phyloP scores from a whole-genome alignment of 148 eudicot genomes.

The Amaranthus hypochondriacus region DNA sequence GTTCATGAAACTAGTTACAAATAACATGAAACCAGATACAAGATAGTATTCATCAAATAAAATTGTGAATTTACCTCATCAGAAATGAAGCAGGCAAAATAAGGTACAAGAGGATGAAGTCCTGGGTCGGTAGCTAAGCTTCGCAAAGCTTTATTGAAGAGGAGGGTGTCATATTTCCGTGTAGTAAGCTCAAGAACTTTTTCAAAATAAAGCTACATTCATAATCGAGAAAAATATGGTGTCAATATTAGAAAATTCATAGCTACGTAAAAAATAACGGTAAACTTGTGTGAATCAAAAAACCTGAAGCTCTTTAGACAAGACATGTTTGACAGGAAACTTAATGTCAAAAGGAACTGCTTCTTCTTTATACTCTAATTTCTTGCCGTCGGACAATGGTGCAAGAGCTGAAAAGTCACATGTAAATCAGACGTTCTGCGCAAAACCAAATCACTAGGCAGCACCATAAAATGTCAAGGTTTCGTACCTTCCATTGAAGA shows the following conservation, averaged over 20 bases:
- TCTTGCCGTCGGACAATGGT: slow-evolving; percentile 50
- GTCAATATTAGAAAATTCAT: background rate
- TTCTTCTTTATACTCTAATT: slow-evolving; percentile 62
- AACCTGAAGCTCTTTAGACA: slow-evolving; percentile 87
- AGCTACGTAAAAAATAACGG: background rate
- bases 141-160: slow-evolving; percentile 61
- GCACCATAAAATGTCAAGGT: background rate
- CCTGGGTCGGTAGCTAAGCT: slow-evolving; percentile 83
- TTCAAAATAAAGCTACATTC: slow-evolving; percentile 74
- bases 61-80: slow-evolving; percentile 54
- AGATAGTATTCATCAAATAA: background rate
- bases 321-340: slow-evolving; percentile 62
- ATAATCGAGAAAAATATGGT: slow-evolving; percentile 18
- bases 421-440: background rate
- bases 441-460: background rate
- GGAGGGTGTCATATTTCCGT: slow-evolving; percentile 46
- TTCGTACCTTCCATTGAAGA: slow-evolving; percentile 43
- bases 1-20: too few relatives aligned
- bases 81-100: slow-evolving; percentile 62
- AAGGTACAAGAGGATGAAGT: slow-evolving; percentile 76
- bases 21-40: too few relatives aligned
- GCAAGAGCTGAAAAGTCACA: slow-evolving; percentile 35
- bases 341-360: slow-evolving; percentile 55
- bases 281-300: slow-evolving; percentile 1
- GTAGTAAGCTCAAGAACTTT: slow-evolving; percentile 62